These are phyloP conservation scores for Erythrobasidium hasegawianum DNA, from an alignment of 1,284 basidiomycete genomes.

Conservation along the genomic window DNA sequence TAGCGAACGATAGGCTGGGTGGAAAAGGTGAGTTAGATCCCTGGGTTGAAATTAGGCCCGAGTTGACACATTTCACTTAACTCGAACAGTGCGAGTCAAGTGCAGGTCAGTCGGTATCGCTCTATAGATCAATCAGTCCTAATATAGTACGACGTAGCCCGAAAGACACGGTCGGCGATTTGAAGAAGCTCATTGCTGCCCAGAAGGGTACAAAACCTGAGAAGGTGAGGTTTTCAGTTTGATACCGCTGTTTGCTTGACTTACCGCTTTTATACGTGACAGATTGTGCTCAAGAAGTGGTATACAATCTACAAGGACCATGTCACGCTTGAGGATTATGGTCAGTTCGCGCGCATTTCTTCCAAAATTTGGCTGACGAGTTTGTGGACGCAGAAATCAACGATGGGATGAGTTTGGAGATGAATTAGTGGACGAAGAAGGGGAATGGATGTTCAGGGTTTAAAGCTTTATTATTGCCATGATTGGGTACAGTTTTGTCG, in stretches of 20 bases:
- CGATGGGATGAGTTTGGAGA: constrained; percentile 43
- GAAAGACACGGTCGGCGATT: constrained; percentile 92
- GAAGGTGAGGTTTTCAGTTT: constrained; percentile 46
- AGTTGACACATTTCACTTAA: background rate
- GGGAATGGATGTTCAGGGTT: background rate
- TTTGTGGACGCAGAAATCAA: constrained; percentile 39
- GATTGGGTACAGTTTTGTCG: background rate
- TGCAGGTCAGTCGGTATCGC: constrained; percentile 38
- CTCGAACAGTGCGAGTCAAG: constrained; percentile 73
- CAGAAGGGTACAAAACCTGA: constrained; percentile 80
- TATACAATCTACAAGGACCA: constrained; percentile 80
- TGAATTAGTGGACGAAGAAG: constrained; percentile 17
- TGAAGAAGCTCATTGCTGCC: constrained; percentile 93
- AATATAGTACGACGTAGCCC: constrained; percentile 61
- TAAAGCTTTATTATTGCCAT: background rate
- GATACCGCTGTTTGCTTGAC: background rate
- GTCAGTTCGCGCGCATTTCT: constrained; percentile 57
- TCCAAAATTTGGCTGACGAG: constrained; percentile 33
- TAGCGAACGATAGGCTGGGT: constrained; percentile 93
- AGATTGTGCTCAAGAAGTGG: constrained; percentile 98
- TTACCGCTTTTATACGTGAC: background rate
- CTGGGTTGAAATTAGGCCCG: constrained; percentile 21
- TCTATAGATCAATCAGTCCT: background rate
- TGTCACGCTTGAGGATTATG: constrained; percentile 88
- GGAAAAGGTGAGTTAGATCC: constrained; percentile 69